These are phyloP conservation scores for Dictyostelium discoideum DNA, from an alignment of 78 protist species.

Conservation along the genomic window dicty_2.7 NC_007089.4:4780501-4781000, in stretches of 20 bases:
- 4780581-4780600: conserved; percentile 86
- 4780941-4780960: conserved; percentile 68
- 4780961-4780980: conserved; percentile 47
- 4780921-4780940: conserved; percentile 72
- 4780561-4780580: conserved; percentile 90
- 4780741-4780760: conserved; percentile 76
- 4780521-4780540: conserved; percentile 89
- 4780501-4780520: conserved; percentile 62
- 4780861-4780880: conserved; percentile 71
- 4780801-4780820: conserved; percentile 79
- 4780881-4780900: conserved; percentile 51
- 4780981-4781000: conserved; percentile 52
- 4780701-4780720: conserved; percentile 73
- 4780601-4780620: conserved; percentile 70
- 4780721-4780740: conserved; percentile 74
- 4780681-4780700: conserved; percentile 83
- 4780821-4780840: conserved; percentile 65
- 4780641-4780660: conserved; percentile 79
- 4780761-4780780: conserved; percentile 72
- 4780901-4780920: conserved; percentile 83
- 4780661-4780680: conserved; percentile 62
- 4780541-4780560: conserved; percentile 85
- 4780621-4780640: conserved; percentile 88
- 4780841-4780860: conserved; percentile 66
- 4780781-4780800: conserved; percentile 78